These are phyloP conservation scores for Xylariaceae sp. DNA, from an alignment of 2,329 filamentous ascomycete genomes.

Conservation along the genomic window DNA sequence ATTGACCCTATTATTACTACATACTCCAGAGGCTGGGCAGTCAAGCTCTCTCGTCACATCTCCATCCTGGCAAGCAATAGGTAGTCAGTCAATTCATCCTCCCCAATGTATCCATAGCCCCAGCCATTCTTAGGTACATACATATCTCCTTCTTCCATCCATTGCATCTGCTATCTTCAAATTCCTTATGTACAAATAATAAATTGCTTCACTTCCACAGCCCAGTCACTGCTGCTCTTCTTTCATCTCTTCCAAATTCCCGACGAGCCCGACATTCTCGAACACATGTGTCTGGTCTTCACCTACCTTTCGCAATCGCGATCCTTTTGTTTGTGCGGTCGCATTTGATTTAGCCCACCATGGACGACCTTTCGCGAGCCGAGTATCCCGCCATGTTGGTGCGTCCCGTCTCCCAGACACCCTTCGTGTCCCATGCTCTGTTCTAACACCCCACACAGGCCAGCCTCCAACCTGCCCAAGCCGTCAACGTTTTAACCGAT, in stretches of 20 bases:
- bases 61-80: background rate
- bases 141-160: slow-evolving; percentile 1
- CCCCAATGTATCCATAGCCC: slow-evolving; percentile 13
- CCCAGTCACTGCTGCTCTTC: slow-evolving; percentile 8
- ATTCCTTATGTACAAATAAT: slow-evolving; percentile 22
- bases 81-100: background rate
- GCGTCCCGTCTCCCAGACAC: slow-evolving; percentile 35
- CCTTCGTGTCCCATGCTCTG: slow-evolving; percentile 17
- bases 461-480: slow-evolving; percentile 74
- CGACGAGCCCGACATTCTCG: slow-evolving; percentile 11
- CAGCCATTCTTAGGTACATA: slow-evolving; percentile 5
- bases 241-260: slow-evolving; percentile 8
- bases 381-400: slow-evolving; percentile 97
- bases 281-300: slow-evolving; percentile 26
- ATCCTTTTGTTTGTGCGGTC: slow-evolving; percentile 30
- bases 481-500: slow-evolving; percentile 77
- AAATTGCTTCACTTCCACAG: too few relatives aligned
- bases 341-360: slow-evolving; percentile 35
- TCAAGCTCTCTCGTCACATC: slow-evolving; percentile 10
- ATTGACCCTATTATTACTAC: too few relatives aligned
- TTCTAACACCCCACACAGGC: slow-evolving; percentile 54
- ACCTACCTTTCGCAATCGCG: slow-evolving; percentile 21
- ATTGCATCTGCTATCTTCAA: slow-evolving; percentile 4
- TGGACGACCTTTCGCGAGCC: slow-evolving; percentile 75
- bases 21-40: too few relatives aligned